phyloP scores from a whole-genome alignment of 1,284 basidiomycete species.

The Pseudozyma tsukubaensis region DNA sequence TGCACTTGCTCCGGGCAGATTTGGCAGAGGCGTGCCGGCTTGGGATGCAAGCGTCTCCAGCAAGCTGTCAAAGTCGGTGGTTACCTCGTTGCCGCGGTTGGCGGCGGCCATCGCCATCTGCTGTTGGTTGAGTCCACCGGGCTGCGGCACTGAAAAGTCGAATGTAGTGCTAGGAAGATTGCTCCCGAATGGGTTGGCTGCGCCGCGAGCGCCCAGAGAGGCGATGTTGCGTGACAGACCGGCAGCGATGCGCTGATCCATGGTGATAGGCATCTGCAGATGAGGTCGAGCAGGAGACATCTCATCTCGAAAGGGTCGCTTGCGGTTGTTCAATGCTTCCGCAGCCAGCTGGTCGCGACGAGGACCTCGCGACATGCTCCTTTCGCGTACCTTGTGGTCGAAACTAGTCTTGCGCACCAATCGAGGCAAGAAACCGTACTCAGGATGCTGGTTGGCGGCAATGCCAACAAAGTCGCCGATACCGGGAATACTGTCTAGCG shows the following conservation, averaged over 20 bases:
- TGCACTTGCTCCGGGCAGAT: conserved; percentile 26
- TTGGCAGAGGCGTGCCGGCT: conserved; percentile 37
- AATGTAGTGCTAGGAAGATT: conserved; percentile 55
- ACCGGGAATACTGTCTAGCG: conserved; percentile 65
- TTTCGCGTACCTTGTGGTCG: conserved; percentile 66
- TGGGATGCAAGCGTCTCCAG: conserved; percentile 48
- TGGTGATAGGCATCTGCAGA: conserved; percentile 55
- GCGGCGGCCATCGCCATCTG: conserved; percentile 17
- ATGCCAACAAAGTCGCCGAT: conserved; percentile 65
- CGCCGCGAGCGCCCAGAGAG: conserved; percentile 41
- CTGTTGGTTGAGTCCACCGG: conserved; percentile 20
- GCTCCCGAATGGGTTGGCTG: conserved; percentile 33
- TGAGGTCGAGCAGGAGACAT: conserved; percentile 58
- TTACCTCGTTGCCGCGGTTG: conserved; percentile 9
- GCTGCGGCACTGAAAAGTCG: conserved; percentile 56
- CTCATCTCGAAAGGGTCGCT: conserved; percentile 62
- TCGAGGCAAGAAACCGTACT: conserved; percentile 67
- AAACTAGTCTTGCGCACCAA: conserved; percentile 68
- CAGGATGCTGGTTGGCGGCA: conserved; percentile 66
- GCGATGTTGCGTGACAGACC: conserved; percentile 65
- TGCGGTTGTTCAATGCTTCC: conserved; percentile 53
- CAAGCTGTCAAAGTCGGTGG: conserved; percentile 44
- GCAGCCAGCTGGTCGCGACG: conserved; percentile 41
- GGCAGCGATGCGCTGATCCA: conserved; percentile 65
- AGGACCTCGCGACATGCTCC: conserved; percentile 61